Percentiles rank a stretch among this genome's conserved stretches.
Conservation (phyloP, 352 stramenopile genomes). For the Elongisporangium anandrum region DNA sequence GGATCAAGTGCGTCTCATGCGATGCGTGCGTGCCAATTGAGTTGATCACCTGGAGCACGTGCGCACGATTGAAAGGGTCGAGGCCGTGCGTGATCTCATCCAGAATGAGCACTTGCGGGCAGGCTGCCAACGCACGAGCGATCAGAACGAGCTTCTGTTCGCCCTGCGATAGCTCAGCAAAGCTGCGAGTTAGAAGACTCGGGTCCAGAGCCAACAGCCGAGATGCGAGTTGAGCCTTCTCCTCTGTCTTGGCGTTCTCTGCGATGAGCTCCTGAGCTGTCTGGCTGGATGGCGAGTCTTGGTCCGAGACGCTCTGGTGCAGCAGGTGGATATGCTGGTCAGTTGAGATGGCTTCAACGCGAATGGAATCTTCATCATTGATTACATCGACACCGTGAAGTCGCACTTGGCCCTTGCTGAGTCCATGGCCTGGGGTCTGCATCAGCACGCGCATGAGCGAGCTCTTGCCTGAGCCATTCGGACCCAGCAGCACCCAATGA, state of each 20-base stretch:
- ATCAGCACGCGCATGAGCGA: slow-evolving; percentile 72
- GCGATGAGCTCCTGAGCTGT: slow-evolving; percentile 33
- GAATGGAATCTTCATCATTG: slow-evolving; percentile 5
- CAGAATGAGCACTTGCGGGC: slow-evolving; percentile 81
- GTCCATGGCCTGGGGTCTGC: slow-evolving; percentile 47
- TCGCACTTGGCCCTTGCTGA: slow-evolving; percentile 37
- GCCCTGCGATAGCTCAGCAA: slow-evolving; percentile 85
- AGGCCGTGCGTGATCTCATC: slow-evolving; percentile 92
- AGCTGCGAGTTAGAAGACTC: slow-evolving; percentile 29
- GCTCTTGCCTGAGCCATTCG: slow-evolving; percentile 77
- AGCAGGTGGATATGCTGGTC: slow-evolving; percentile 85
- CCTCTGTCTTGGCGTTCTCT: slow-evolving; percentile 30
- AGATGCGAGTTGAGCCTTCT: slow-evolving; percentile 27
- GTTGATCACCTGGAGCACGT: slow-evolving; percentile 76
- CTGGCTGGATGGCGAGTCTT: slow-evolving; percentile 4
- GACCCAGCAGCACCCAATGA: slow-evolving; percentile 65
- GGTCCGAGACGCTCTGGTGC: slow-evolving; percentile 26
- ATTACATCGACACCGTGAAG: slow-evolving; percentile 9
- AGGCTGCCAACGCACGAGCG: slow-evolving; percentile 64
- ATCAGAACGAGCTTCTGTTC: slow-evolving; percentile 92
- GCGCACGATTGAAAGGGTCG: slow-evolving; percentile 77
- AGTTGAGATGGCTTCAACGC: slow-evolving; percentile 84
- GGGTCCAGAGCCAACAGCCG: slow-evolving; percentile 29
- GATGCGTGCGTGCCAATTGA: slow-evolving; percentile 52
- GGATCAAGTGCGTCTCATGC: slow-evolving; percentile 59